Evolutionary conservation across 2,329 filamentous ascomycete genomes (phyloP).

Genomic region (Ophiocordyceps robertsii): DNA sequence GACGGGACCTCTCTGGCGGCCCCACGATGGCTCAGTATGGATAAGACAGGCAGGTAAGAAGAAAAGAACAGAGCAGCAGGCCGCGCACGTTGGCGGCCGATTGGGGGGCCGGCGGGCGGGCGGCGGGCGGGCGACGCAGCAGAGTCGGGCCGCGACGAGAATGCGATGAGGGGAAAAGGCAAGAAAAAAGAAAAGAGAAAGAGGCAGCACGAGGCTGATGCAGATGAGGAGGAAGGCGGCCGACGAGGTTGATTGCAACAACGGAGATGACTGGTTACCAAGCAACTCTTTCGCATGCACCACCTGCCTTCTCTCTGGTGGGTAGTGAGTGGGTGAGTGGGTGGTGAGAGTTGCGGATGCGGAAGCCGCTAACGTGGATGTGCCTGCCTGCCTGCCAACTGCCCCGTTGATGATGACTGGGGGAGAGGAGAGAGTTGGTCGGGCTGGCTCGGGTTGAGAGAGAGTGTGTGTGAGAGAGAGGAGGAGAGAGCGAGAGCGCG

Average conservation of each 20-base stretch:
- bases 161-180: background rate
- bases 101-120: background rate
- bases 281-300: background rate
- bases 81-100: too few relatives aligned
- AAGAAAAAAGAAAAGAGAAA: too few relatives aligned
- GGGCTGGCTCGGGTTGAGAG: background rate
- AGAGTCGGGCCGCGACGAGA: background rate
- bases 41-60: too few relatives aligned
- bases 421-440: background rate
- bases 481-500: background rate
- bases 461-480: background rate
- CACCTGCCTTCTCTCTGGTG: background rate
- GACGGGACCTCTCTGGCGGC: too few relatives aligned
- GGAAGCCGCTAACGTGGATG: background rate
- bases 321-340: background rate
- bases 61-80: too few relatives aligned
- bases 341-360: background rate
- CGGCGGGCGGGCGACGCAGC: background rate
- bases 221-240: background rate
- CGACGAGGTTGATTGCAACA: background rate
- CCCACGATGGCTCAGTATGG: too few relatives aligned
- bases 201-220: background rate
- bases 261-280: background rate
- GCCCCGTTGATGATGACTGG: background rate
- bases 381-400: background rate